A percentile compares a stretch with the other conserved stretches of the same genome.
Conservation (phyloP, 75 land plant genomes). For the Cryptomeria japonica region DNA sequence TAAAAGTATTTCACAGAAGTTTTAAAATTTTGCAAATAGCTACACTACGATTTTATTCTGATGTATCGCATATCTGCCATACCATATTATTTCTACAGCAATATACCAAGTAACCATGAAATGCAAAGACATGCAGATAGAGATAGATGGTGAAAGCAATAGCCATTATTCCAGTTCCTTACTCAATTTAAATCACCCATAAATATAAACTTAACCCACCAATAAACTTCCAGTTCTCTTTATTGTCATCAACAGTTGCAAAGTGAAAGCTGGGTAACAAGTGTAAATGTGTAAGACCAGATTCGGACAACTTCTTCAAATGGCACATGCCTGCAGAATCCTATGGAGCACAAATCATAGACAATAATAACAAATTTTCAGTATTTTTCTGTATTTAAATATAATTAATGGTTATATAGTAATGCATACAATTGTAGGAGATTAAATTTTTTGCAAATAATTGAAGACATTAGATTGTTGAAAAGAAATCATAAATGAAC, state of each 20-base stretch:
- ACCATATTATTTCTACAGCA: neutral
- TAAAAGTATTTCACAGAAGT: neutral
- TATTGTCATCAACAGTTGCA: constrained; percentile 83
- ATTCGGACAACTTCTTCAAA: constrained; percentile 68
- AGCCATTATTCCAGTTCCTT: neutral
- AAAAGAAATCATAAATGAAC: neutral
- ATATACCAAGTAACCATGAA: neutral
- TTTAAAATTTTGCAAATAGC: neutral
- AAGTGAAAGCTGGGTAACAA: constrained; percentile 90
- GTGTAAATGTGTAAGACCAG: constrained; percentile 92
- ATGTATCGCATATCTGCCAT: neutral
- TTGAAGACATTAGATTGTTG: neutral
- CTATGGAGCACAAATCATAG: constrained; percentile 38
- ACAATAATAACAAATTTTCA: neutral
- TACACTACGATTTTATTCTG: neutral
- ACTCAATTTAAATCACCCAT: neutral
- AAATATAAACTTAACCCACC: constrained; percentile 37
- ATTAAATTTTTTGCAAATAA: neutral
- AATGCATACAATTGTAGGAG: neutral
- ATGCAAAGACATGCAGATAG: neutral
- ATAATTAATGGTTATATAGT: neutral
- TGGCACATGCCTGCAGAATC: constrained; percentile 82
- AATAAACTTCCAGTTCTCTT: constrained; percentile 73
- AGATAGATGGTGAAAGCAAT: neutral
- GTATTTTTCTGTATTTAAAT: neutral